Evolutionary conservation across 2,329 filamentous ascomycete genomes (phyloP).

Genomic region (Mycosphaerella sp.): DNA sequence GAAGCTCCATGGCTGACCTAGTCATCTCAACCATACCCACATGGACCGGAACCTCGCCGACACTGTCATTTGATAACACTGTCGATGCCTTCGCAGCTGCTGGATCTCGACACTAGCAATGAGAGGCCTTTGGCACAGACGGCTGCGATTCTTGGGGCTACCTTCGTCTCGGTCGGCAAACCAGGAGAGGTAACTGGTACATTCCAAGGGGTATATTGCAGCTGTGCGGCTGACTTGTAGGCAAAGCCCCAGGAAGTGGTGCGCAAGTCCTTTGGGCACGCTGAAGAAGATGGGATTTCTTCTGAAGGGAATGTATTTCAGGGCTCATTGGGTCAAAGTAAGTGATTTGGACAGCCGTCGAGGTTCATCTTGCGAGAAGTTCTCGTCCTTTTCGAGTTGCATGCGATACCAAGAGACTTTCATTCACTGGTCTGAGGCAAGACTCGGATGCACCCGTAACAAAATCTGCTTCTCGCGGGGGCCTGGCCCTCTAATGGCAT

Average conservation of each 20-base stretch:
- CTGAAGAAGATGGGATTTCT: constrained; percentile 9
- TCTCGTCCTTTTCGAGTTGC: background rate
- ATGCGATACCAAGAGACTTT: background rate
- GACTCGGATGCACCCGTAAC: constrained; percentile 60
- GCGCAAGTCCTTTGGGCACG: constrained; percentile 12
- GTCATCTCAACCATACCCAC: constrained; percentile 8
- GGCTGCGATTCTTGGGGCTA: constrained; percentile 19
- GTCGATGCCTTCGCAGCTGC: constrained; percentile 13
- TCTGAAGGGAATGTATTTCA: constrained; percentile 16
- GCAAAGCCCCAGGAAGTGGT: constrained; percentile 16
- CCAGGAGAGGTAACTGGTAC: constrained; percentile 5
- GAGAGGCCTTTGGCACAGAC: constrained; percentile 15
- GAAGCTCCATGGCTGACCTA: constrained; percentile 8
- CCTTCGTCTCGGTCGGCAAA: constrained; percentile 17
- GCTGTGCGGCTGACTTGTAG: background rate
- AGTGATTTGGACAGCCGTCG: background rate
- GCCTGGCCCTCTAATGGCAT: constrained; percentile 48
- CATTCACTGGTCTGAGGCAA: constrained; percentile 13
- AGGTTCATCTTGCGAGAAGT: background rate
- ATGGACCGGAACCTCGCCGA: constrained; percentile 19
- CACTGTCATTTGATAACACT: constrained; percentile 16
- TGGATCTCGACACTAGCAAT: constrained; percentile 12
- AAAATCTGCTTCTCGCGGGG: constrained; percentile 43
- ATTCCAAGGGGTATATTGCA: background rate
- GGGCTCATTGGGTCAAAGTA: background rate